phyloP scores from a whole-genome alignment of 169 alveolate species.

The Eimeria praecox region DNA sequence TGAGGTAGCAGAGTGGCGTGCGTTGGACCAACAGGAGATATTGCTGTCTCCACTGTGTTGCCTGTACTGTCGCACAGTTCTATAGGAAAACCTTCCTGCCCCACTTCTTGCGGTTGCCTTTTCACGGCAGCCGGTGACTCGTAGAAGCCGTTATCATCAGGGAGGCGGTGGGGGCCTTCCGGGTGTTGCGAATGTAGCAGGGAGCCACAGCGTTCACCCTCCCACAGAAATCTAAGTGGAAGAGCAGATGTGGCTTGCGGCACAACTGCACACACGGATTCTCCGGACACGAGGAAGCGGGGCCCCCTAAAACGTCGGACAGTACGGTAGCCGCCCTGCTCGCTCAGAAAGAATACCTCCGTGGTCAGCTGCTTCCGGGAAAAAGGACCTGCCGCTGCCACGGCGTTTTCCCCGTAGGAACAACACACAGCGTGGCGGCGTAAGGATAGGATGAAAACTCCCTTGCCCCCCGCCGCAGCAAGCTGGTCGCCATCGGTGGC shows the following conservation, averaged over 20 bases:
- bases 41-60: constrained; percentile 59
- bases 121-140: neutral
- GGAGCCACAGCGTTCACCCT: constrained; percentile 4
- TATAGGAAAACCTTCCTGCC: constrained; percentile 55
- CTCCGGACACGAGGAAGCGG: constrained; percentile 31
- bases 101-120: constrained; percentile 11
- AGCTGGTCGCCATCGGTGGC: constrained; percentile 13
- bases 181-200: constrained; percentile 34
- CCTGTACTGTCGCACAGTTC: constrained; percentile 55
- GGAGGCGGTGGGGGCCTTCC: constrained; percentile 63
- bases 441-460: constrained; percentile 14
- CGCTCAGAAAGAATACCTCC: constrained; percentile 33
- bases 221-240: constrained; percentile 24
- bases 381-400: constrained; percentile 19
- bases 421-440: constrained; percentile 47
- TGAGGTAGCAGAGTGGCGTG: constrained; percentile 44
- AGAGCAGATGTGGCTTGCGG: constrained; percentile 51
- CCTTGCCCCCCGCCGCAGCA: constrained; percentile 33
- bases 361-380: constrained; percentile 21
- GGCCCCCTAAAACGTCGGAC: constrained; percentile 52
- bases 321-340: neutral
- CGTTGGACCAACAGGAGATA: constrained; percentile 56
- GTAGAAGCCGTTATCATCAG: neutral
- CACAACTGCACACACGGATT: constrained; percentile 46
- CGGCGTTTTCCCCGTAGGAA: constrained; percentile 35